Evolutionary conservation across 2,329 filamentous ascomycete genomes (phyloP).

Genomic region (Dothistroma septosporum): DNA sequence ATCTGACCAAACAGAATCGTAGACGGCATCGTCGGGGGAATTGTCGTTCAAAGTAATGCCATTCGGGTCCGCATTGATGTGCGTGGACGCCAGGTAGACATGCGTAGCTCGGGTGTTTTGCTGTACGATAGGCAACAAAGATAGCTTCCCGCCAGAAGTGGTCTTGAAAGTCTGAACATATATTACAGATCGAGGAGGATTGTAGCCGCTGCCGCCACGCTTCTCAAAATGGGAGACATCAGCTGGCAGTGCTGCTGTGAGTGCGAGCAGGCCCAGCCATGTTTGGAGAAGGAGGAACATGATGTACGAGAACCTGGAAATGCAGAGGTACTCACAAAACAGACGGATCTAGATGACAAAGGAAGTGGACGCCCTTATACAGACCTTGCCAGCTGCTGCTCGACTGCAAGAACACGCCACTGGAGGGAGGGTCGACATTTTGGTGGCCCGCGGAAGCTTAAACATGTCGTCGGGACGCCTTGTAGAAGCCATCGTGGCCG

Average conservation of each 20-base stretch:
- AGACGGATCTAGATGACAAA: neutral
- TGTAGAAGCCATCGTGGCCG: neutral
- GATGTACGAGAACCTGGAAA: neutral
- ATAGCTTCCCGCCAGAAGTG: constrained; percentile 23
- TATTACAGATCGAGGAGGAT: constrained; percentile 19
- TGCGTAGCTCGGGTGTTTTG: constrained; percentile 29
- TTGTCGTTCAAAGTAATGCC: constrained; percentile 31
- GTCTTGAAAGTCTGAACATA: constrained; percentile 31
- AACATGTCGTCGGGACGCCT: too few species aligned
- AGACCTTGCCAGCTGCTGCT: neutral
- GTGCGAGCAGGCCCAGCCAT: constrained; percentile 15
- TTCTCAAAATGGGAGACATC: constrained; percentile 5
- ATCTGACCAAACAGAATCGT: constrained; percentile 26
- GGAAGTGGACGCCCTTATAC: neutral
- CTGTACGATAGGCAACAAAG: constrained; percentile 26
- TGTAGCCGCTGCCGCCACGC: constrained; percentile 17
- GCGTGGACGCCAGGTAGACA: constrained; percentile 28
- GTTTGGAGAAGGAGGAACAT: constrained; percentile 12
- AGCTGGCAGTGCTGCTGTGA: constrained; percentile 11
- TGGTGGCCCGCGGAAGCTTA: too few species aligned
- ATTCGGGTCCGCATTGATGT: constrained; percentile 27
- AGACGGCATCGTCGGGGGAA: constrained; percentile 22
- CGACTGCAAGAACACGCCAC: neutral
- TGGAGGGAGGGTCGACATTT: too few species aligned
- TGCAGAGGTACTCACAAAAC: neutral